These are phyloP conservation scores for Talaromyces islandicus DNA, from an alignment of 2,329 filamentous ascomycete species.

Conservation along the genomic window DNA sequence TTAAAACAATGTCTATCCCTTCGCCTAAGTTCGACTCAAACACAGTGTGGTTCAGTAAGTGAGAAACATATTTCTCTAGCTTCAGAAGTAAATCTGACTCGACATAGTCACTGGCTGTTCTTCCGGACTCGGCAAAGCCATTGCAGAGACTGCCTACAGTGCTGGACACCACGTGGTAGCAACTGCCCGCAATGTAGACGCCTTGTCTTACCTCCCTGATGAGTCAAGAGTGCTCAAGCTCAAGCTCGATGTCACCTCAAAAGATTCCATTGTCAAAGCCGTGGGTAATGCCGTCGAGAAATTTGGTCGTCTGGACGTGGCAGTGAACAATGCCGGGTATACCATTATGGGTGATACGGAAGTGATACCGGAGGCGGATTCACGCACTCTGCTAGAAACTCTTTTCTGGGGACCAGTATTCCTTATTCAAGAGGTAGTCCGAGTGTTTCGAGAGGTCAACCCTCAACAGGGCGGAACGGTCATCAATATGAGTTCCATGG, in stretches of 20 bases:
- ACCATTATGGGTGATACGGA: constrained; percentile 16
- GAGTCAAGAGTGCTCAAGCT: constrained; percentile 41
- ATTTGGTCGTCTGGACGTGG: constrained; percentile 33
- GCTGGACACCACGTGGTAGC: constrained; percentile 40
- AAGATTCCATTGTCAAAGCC: constrained; percentile 29
- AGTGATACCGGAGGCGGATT: constrained; percentile 12
- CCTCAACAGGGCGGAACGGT: constrained; percentile 14
- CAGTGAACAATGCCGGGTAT: constrained; percentile 20
- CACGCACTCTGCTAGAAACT: constrained; percentile 14
- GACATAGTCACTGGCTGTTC: constrained; percentile 45
- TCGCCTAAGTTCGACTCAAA: not conserved
- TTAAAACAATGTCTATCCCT: constrained; percentile 4
- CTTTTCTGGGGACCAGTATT: constrained; percentile 34
- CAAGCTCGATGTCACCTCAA: constrained; percentile 44
- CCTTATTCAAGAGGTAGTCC: constrained; percentile 33
- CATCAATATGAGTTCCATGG: constrained; percentile 17
- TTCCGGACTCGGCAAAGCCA: constrained; percentile 40
- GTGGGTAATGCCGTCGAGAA: constrained; percentile 24
- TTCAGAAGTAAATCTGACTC: constrained; percentile 10
- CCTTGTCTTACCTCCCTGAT: constrained; percentile 38
- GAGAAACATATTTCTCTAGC: not conserved
- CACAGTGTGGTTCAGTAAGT: constrained; percentile 37
- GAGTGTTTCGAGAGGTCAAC: constrained; percentile 33
- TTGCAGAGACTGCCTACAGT: constrained; percentile 35
- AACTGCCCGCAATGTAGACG: constrained; percentile 41